Evolutionary conservation across 345 rosid genomes (phyloP).

Genomic region (Eucalyptus tenuipes): DNA sequence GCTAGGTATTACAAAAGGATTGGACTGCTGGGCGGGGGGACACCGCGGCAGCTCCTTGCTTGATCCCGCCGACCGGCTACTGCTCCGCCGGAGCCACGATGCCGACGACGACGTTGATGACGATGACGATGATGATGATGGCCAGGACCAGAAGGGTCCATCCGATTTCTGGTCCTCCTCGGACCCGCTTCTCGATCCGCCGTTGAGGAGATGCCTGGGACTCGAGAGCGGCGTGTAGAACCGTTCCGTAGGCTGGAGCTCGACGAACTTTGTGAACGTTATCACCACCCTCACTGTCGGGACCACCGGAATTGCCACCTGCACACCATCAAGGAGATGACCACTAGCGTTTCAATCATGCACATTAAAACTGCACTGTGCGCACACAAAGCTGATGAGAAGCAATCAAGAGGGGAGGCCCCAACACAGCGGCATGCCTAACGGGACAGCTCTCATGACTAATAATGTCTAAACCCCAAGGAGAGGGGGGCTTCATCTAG

Average conservation of each 20-base stretch:
- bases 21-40: conserved; percentile 7
- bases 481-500: background rate
- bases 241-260: conserved; percentile 60
- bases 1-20: conserved; percentile 77
- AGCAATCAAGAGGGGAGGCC: background rate
- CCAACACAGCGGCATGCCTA: background rate
- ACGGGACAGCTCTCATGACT: background rate
- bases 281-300: conserved; percentile 94
- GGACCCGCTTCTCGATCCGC: conserved; percentile 6
- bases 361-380: background rate
- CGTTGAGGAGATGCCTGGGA: conserved; percentile 30
- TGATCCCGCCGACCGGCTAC: conserved; percentile 19
- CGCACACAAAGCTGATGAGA: background rate
- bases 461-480: background rate
- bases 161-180: conserved; percentile 32
- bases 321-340: conserved; percentile 1
- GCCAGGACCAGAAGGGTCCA: conserved; percentile 9
- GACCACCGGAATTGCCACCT: conserved; percentile 97
- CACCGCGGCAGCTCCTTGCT: conserved; percentile 29
- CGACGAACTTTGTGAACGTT: conserved; percentile 87
- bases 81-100: conserved; percentile 47
- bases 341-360: background rate
- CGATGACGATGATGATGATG: conserved; percentile 5
- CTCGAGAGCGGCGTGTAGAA: conserved; percentile 95
- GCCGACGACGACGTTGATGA: conserved; percentile 14